A percentile compares a stretch with the other conserved stretches of the same genome.
These are phyloP conservation scores for Gryganskiella cystojenkinii DNA, from an alignment of 192 early-diverging fungal genomes.

Conservation along the genomic window DNA sequence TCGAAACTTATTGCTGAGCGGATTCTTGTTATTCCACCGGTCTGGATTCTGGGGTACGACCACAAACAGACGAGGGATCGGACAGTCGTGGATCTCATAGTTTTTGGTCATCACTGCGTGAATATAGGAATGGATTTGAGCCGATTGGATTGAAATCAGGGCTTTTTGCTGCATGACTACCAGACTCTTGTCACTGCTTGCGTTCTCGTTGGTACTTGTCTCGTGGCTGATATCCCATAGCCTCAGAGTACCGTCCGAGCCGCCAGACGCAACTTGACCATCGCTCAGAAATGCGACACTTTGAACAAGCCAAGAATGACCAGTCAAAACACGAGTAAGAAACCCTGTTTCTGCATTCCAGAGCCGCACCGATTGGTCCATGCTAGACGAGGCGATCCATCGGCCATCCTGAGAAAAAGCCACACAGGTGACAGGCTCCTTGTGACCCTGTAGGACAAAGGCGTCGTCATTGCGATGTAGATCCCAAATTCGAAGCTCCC, in stretches of 20 bases:
- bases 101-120: conserved; percentile 22
- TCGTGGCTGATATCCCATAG: too few species aligned
- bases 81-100: conserved; percentile 35
- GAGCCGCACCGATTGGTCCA: not conserved
- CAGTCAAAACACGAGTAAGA: not conserved
- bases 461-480: not conserved
- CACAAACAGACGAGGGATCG: conserved; percentile 33
- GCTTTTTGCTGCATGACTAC: too few species aligned
- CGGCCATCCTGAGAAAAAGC: not conserved
- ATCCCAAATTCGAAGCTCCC: not conserved
- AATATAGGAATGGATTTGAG: conserved; percentile 19
- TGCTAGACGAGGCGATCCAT: not conserved
- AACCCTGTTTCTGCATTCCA: conserved; percentile 6
- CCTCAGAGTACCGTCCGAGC: not conserved
- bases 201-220: too few species aligned
- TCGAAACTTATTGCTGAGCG: conserved; percentile 15
- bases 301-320: not conserved
- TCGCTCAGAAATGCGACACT: not conserved
- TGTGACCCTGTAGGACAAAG: not conserved
- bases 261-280: not conserved
- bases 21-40: not conserved
- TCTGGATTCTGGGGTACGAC: conserved; percentile 10
- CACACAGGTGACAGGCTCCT: not conserved
- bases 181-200: too few species aligned
- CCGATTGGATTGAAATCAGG: too few species aligned